These are phyloP conservation scores for Phytophthora macrochlamydospora DNA, from an alignment of 352 stramenopile species.

Conservation along the genomic window DNA sequence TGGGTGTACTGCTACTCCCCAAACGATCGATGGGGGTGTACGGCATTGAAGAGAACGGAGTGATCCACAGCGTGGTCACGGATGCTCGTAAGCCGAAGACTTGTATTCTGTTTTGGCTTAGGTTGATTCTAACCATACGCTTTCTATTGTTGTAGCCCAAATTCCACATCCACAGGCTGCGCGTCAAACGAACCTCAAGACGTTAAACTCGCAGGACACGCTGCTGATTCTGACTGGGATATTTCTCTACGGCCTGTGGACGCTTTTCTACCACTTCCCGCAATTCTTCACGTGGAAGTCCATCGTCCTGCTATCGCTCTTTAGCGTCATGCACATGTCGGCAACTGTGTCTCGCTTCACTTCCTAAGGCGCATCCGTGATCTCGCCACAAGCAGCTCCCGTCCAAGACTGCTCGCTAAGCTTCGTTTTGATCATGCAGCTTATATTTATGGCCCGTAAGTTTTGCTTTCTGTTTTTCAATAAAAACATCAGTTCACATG, in stretches of 20 bases:
- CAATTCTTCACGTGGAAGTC: slow-evolving; percentile 82
- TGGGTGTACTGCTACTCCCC: slow-evolving; percentile 75
- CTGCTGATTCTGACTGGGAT: slow-evolving; percentile 68
- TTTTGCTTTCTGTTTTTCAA: slow-evolving; percentile 19
- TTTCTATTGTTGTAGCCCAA: slow-evolving; percentile 33
- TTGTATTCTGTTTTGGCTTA: background rate
- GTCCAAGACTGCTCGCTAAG: slow-evolving; percentile 12
- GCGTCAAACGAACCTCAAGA: slow-evolving; percentile 55
- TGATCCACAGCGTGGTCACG: slow-evolving; percentile 81
- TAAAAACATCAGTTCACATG: too few species aligned
- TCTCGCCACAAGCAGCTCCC: slow-evolving; percentile 5
- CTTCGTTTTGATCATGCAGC: slow-evolving; percentile 29
- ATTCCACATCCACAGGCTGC: slow-evolving; percentile 46
- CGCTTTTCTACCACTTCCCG: slow-evolving; percentile 80
- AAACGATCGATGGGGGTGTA: slow-evolving; percentile 78
- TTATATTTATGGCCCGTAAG: slow-evolving; percentile 38
- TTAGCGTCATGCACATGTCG: slow-evolving; percentile 70
- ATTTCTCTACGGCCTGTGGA: slow-evolving; percentile 78
- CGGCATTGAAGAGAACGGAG: slow-evolving; percentile 72
- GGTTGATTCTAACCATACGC: slow-evolving; percentile 16
- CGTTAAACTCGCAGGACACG: slow-evolving; percentile 59
- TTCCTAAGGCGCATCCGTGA: slow-evolving; percentile 16
- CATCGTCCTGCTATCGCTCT: slow-evolving; percentile 62
- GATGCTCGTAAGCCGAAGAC: slow-evolving; percentile 53
- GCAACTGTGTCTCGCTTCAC: slow-evolving; percentile 58